Evolutionary conservation across 805 yeast species (phyloP).

Genomic region (Candida vartiovaarae): DNA sequence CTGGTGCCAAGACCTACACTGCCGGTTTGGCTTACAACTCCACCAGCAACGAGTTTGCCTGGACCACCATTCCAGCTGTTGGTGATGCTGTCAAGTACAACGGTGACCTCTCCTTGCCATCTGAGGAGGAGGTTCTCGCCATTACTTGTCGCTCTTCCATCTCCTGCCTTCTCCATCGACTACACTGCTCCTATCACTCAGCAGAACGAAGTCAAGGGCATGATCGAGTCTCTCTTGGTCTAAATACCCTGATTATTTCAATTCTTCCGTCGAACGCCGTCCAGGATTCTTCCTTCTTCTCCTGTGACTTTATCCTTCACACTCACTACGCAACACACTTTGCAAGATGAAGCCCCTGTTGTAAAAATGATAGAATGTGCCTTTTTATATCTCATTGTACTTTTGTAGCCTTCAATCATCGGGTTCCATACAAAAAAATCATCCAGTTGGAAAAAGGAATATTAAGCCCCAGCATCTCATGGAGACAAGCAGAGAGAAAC

Average conservation of each 20-base stretch:
- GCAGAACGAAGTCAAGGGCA: slow-evolving; percentile 11
- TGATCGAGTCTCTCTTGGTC: slow-evolving; percentile 12
- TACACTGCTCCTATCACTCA: slow-evolving; percentile 19
- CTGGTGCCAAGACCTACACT: slow-evolving; percentile 27
- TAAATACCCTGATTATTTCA: not conserved
- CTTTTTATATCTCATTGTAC: no score
- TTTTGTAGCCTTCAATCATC: no score
- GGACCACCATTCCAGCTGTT: slow-evolving; percentile 17
- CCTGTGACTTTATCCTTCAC: not conserved
- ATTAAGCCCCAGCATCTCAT: not conserved
- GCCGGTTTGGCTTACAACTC: slow-evolving; percentile 28
- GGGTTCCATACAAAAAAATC: no score
- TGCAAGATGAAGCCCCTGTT: no score
- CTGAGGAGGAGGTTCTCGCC: slow-evolving; percentile 29
- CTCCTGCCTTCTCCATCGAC: slow-evolving; percentile 43
- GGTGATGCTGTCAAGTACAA: slow-evolving; percentile 26
- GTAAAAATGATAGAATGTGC: no score
- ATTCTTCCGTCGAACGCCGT: not conserved
- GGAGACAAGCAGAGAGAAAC: not conserved
- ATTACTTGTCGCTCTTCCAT: slow-evolving; percentile 36
- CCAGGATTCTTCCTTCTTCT: not conserved
- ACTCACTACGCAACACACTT: no score
- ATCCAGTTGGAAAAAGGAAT: no score
- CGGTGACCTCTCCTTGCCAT: slow-evolving; percentile 40
- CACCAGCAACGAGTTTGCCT: slow-evolving; percentile 27